Conservation (phyloP, 495 filamentous ascomycete genomes). For the Letharia lupina region DNA sequence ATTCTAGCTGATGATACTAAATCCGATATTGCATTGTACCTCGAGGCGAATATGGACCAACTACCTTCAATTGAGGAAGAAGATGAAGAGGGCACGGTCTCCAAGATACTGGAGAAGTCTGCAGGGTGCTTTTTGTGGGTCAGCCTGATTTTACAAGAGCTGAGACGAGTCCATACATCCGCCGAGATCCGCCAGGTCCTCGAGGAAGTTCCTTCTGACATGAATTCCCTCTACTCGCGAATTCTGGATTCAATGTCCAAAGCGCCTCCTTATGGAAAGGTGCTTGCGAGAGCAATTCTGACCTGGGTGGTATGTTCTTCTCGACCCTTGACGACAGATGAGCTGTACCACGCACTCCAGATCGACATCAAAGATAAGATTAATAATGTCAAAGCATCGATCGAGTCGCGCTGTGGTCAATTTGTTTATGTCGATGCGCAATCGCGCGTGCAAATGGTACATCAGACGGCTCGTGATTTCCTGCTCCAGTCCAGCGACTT, state of each 20-base stretch:
- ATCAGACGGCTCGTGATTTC: slow-evolving; percentile 32
- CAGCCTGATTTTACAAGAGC: slow-evolving; percentile 29
- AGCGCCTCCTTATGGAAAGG: slow-evolving; percentile 19
- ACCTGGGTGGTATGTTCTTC: slow-evolving; percentile 30
- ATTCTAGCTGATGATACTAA: slow-evolving; percentile 13
- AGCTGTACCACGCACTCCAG: slow-evolving; percentile 30
- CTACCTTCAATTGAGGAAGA: slow-evolving; percentile 19
- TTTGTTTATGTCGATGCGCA: slow-evolving; percentile 28
- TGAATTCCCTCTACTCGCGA: slow-evolving; percentile 30
- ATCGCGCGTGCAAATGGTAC: slow-evolving; percentile 27
- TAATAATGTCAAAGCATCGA: slow-evolving; percentile 25
- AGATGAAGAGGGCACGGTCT: slow-evolving; percentile 18
- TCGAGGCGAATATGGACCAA: slow-evolving; percentile 13
- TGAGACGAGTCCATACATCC: slow-evolving; percentile 24
- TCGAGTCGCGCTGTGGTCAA: slow-evolving; percentile 31
- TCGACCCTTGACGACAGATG: slow-evolving; percentile 28
- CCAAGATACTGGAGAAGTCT: slow-evolving; percentile 30
- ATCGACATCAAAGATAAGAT: slow-evolving; percentile 30
- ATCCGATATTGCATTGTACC: slow-evolving; percentile 17
- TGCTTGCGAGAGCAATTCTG: slow-evolving; percentile 30
- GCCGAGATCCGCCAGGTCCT: slow-evolving; percentile 28
- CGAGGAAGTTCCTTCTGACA: slow-evolving; percentile 32
- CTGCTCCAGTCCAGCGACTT: slow-evolving; percentile 21
- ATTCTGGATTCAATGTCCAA: slow-evolving; percentile 27
- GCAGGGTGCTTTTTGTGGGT: slow-evolving; percentile 35